Conservation (phyloP, 2,329 filamentous ascomycete genomes). For the Colletotrichum filicis region DNA sequence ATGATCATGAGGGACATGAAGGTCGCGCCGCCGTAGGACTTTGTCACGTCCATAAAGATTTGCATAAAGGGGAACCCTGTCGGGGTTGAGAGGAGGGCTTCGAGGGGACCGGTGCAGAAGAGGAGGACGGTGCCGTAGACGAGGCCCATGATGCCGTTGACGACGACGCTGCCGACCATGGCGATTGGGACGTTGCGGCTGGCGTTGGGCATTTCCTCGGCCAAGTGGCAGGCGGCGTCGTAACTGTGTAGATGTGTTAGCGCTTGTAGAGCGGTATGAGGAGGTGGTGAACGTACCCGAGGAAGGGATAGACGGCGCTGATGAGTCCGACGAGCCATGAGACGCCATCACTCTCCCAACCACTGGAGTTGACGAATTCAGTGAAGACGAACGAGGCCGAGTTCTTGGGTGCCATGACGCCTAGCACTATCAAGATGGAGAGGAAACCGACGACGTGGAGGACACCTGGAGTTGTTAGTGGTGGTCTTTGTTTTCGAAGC, state of each 20-base stretch:
- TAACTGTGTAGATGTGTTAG: conserved; percentile 38
- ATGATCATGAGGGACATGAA: conserved; percentile 44
- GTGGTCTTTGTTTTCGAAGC: rapidly evolving
- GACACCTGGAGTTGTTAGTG: conserved; percentile 27
- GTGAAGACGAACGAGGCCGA: conserved; percentile 44
- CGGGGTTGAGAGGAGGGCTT: conserved; percentile 49
- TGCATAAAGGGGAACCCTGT: conserved; percentile 57
- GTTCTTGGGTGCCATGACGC: conserved; percentile 45
- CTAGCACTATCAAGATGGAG: conserved; percentile 42
- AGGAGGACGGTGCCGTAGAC: conserved; percentile 54
- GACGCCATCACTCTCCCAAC: conserved; percentile 44
- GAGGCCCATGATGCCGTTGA: conserved; percentile 59
- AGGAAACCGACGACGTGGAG: conserved; percentile 44
- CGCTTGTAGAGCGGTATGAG: neutral
- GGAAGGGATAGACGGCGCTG: conserved; percentile 46
- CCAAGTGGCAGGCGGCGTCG: conserved; percentile 47
- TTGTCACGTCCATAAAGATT: conserved; percentile 46
- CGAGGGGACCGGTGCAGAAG: conserved; percentile 53
- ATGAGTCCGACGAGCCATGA: conserved; percentile 48
- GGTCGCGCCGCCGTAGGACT: conserved; percentile 40
- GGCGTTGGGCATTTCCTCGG: conserved; percentile 47
- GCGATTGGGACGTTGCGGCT: conserved; percentile 46
- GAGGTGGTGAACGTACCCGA: conserved; percentile 41
- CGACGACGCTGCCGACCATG: conserved; percentile 46
- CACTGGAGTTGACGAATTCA: conserved; percentile 45